A percentile compares a stretch with the other conserved stretches of the same genome.
Conservation (phyloP, 2,329 filamentous ascomycete species). For the Diaporthe humulicola region DNA sequence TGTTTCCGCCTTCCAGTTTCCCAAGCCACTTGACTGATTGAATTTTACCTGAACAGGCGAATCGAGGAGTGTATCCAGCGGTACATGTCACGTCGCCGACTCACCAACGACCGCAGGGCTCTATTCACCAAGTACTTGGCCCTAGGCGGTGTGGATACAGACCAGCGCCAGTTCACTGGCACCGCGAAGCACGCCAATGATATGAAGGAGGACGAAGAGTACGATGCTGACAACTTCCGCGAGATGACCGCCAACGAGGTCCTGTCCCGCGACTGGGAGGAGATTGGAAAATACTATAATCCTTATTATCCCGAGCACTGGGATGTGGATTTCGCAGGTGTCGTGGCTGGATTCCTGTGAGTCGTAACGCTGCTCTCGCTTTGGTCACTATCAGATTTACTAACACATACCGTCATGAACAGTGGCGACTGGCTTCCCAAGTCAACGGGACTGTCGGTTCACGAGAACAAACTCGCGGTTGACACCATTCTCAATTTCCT, state of each 20-base stretch:
- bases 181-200: slow-evolving; percentile 56
- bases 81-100: slow-evolving; percentile 81
- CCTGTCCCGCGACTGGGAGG: slow-evolving; percentile 61
- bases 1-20: no score
- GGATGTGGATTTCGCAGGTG: slow-evolving; percentile 83
- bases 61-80: slow-evolving; percentile 89
- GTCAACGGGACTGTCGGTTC: slow-evolving; percentile 67
- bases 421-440: slow-evolving; percentile 70
- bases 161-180: slow-evolving; percentile 69
- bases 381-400: neutral
- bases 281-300: slow-evolving; percentile 60
- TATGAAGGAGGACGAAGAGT: slow-evolving; percentile 60
- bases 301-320: slow-evolving; percentile 68
- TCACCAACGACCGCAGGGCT: slow-evolving; percentile 71
- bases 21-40: slow-evolving; percentile 21
- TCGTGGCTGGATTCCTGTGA: slow-evolving; percentile 84
- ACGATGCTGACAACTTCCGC: slow-evolving; percentile 71
- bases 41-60: slow-evolving; percentile 64
- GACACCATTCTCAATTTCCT: slow-evolving; percentile 87
- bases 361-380: slow-evolving; percentile 46
- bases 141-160: slow-evolving; percentile 82
- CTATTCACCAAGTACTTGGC: slow-evolving; percentile 86
- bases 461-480: slow-evolving; percentile 70
- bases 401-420: neutral
- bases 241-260: slow-evolving; percentile 74